Evolutionary conservation across 2,329 filamentous ascomycete genomes (phyloP).

Genomic region (Exophiala sp.): DNA sequence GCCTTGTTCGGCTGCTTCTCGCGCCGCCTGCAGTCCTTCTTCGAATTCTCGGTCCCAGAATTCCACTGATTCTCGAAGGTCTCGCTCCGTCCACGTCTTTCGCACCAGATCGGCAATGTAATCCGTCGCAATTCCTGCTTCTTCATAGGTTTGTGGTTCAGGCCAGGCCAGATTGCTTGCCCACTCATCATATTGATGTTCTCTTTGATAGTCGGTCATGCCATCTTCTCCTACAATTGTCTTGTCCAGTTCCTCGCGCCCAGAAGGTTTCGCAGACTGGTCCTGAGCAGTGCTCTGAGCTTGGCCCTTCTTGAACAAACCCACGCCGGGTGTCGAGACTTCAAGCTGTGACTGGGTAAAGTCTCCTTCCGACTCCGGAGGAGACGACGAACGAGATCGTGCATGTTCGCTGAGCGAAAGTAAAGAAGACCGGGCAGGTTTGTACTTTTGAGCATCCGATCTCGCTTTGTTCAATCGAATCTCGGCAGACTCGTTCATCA

Average conservation of each 20-base stretch:
- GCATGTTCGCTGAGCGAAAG: slow-evolving; percentile 20
- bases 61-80: slow-evolving; percentile 14
- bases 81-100: slow-evolving; percentile 23
- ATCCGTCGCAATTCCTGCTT: slow-evolving; percentile 14
- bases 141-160: slow-evolving; percentile 18
- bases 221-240: slow-evolving; percentile 18
- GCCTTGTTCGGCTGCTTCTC: slow-evolving; percentile 13
- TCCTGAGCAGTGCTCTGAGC: too few relatives aligned
- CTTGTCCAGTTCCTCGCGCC: slow-evolving; percentile 20
- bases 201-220: slow-evolving; percentile 22
- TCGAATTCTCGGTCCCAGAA: slow-evolving; percentile 23
- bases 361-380: slow-evolving; percentile 8
- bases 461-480: slow-evolving; percentile 22
- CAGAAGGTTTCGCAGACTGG: background rate
- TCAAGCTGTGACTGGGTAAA: slow-evolving; percentile 12
- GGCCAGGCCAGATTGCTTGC: slow-evolving; percentile 12
- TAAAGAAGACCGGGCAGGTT: slow-evolving; percentile 20
- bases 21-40: slow-evolving; percentile 16
- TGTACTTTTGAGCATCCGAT: slow-evolving; percentile 25
- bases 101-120: slow-evolving; percentile 21
- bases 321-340: background rate
- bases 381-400: slow-evolving; percentile 23
- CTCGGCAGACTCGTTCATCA: slow-evolving; percentile 14
- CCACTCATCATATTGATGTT: slow-evolving; percentile 23
- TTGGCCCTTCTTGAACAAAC: background rate